These are phyloP conservation scores for Gleditsia sinensis DNA, from an alignment of 306 rosid genomes.

Conservation along the genomic window DNA sequence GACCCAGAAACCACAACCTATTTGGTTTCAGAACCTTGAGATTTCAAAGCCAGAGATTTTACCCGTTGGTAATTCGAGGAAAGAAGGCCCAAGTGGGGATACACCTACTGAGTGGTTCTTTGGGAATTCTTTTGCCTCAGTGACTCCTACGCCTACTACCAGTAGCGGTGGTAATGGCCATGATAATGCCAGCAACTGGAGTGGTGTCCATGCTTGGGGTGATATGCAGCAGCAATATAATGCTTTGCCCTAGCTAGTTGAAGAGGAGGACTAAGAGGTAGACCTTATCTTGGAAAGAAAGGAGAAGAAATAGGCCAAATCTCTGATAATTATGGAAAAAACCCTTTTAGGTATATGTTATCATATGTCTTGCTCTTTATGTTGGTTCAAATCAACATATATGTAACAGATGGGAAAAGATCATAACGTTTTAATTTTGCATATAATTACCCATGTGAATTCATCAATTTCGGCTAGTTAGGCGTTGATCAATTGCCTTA, in stretches of 20 bases:
- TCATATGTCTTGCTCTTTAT: conserved; percentile 12
- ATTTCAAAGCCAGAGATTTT: conserved; percentile 37
- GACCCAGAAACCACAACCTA: conserved; percentile 43
- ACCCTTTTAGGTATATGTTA: conserved; percentile 39
- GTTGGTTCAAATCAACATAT: conserved; percentile 30
- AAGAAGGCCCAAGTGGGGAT: too few species aligned
- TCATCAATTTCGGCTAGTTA: conserved; percentile 22
- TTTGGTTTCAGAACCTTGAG: conserved; percentile 68
- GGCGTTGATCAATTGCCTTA: conserved; percentile 1
- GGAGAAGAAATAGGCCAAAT: conserved; percentile 23
- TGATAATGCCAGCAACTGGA: conserved; percentile 45
- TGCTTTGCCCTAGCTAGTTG: conserved; percentile 68
- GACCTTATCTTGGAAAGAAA: too few species aligned
- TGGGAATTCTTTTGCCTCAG: conserved; percentile 64
- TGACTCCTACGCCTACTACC: conserved; percentile 54
- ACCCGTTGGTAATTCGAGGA: conserved; percentile 39
- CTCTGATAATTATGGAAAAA: conserved; percentile 5
- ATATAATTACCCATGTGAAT: too few species aligned
- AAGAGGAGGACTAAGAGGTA: too few species aligned
- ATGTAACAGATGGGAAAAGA: conserved; percentile 39
- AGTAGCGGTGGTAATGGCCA: conserved; percentile 41
- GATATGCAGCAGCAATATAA: conserved; percentile 78
- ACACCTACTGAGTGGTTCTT: conserved; percentile 83
- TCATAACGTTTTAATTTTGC: too few species aligned
- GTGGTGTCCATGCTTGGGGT: conserved; percentile 68